These are phyloP conservation scores for Trichoderma cornu-damae DNA, from an alignment of 2,329 filamentous ascomycete species.

Conservation along the genomic window DNA sequence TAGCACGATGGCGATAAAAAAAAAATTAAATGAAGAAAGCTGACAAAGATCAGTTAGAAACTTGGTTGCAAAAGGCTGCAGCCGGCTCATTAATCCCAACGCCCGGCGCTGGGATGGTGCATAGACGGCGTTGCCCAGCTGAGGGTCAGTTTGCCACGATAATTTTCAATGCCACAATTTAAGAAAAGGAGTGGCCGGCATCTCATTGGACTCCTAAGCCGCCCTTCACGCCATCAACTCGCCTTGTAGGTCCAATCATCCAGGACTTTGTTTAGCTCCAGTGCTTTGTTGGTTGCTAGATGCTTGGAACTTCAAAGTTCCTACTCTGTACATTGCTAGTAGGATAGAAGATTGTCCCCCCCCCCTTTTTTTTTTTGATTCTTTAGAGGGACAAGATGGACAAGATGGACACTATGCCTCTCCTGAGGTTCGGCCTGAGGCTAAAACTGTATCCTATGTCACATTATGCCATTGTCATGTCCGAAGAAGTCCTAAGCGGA, in stretches of 20 bases:
- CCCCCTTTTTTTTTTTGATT: not conserved
- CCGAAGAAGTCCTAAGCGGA: constrained; percentile 6
- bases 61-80: not conserved
- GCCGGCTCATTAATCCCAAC: not conserved
- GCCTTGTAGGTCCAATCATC: constrained; percentile 13
- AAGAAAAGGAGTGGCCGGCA: constrained; percentile 1
- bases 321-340: too few species aligned
- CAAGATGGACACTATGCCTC: not conserved
- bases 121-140: constrained; percentile 16
- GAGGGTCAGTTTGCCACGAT: constrained; percentile 13
- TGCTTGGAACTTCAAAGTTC: not conserved
- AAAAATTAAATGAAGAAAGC: not conserved
- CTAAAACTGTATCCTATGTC: not conserved
- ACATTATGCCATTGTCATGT: constrained; percentile 3
- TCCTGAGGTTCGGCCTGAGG: not conserved
- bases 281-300: not conserved
- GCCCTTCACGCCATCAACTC: not conserved
- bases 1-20: not conserved
- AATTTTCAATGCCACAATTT: constrained; percentile 6
- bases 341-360: not conserved
- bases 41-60: not conserved
- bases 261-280: not conserved
- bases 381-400: not conserved
- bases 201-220: constrained; percentile 13
- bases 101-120: constrained; percentile 1